phyloP scores from a whole-genome alignment of 176 grass and related monocot species.

The Eragrostis curvula region DNA sequence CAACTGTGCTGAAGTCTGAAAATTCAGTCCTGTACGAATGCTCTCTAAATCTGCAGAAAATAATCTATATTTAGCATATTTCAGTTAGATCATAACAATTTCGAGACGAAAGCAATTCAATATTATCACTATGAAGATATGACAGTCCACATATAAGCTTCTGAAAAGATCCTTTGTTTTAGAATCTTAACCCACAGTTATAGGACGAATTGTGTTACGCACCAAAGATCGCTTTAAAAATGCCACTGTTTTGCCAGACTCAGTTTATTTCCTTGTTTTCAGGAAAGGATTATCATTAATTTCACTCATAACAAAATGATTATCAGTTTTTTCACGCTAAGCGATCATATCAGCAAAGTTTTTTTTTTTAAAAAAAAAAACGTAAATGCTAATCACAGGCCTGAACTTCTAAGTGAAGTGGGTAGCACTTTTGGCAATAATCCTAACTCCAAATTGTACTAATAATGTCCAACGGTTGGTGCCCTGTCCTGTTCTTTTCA shows the following conservation, averaged over 20 bases:
- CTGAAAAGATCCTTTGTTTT: not conserved
- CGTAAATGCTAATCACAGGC: not conserved
- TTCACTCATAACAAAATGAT: not conserved
- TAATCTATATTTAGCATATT: no score
- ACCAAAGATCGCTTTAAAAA: not conserved
- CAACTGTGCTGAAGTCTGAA: not conserved
- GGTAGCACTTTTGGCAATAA: constrained; percentile 24
- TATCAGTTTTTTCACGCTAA: not conserved
- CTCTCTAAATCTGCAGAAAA: no score
- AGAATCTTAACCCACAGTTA: not conserved
- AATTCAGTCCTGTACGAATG: no score
- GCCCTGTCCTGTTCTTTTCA: constrained; percentile 14
- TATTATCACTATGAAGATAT: no score
- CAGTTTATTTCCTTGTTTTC: not conserved
- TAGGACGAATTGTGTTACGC: no score
- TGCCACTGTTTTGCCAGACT: not conserved
- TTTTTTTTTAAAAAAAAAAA: not conserved
- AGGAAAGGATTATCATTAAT: not conserved
- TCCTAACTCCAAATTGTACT: not conserved
- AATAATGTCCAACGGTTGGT: constrained; percentile 26
- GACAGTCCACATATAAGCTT: no score
- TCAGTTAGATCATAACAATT: no score
- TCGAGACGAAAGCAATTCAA: no score
- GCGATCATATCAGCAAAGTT: not conserved
- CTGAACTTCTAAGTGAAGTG: constrained; percentile 10